These are phyloP conservation scores for Trichomonascus vanleenenianus DNA, from an alignment of 805 yeast species.

Conservation along the genomic window DNA sequence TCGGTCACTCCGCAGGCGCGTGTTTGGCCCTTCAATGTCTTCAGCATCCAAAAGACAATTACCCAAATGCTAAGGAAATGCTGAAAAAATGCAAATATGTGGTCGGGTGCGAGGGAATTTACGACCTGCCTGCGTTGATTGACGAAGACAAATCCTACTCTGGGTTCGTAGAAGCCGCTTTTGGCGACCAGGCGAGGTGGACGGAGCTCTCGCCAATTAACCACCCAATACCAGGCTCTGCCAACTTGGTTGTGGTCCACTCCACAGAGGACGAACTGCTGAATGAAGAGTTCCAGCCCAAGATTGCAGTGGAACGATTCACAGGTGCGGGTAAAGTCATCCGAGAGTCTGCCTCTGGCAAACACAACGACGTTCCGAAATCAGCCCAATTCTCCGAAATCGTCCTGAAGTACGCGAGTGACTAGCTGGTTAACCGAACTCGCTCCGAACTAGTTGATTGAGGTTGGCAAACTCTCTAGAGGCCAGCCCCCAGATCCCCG, in stretches of 20 bases:
- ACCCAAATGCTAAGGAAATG: background rate
- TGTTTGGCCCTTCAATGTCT: constrained; percentile 48
- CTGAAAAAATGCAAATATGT: constrained; percentile 7
- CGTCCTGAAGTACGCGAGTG: background rate
- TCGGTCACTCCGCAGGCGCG: constrained; percentile 84
- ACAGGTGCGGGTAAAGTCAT: background rate
- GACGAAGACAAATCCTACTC: constrained; percentile 55
- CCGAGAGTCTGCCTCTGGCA: background rate
- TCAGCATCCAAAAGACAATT: background rate
- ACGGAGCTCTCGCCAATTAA: constrained; percentile 19
- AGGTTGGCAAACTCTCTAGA: too few species aligned
- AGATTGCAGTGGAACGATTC: constrained; percentile 7
- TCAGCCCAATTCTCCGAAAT: background rate
- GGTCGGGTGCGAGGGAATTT: constrained; percentile 58
- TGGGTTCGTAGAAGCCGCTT: constrained; percentile 54
- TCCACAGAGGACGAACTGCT: constrained; percentile 63
- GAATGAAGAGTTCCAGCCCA: constrained; percentile 11
- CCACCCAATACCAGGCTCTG: constrained; percentile 1
- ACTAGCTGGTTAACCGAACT: too few species aligned
- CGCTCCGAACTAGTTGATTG: too few species aligned
- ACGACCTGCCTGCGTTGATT: constrained; percentile 42
- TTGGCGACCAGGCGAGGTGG: constrained; percentile 29
- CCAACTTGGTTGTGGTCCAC: constrained; percentile 40
- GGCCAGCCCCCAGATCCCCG: too few species aligned
- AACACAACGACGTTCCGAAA: background rate